Conservation (phyloP, 2,329 filamentous ascomycete genomes). For the Plenodomus lindquistii region DNA sequence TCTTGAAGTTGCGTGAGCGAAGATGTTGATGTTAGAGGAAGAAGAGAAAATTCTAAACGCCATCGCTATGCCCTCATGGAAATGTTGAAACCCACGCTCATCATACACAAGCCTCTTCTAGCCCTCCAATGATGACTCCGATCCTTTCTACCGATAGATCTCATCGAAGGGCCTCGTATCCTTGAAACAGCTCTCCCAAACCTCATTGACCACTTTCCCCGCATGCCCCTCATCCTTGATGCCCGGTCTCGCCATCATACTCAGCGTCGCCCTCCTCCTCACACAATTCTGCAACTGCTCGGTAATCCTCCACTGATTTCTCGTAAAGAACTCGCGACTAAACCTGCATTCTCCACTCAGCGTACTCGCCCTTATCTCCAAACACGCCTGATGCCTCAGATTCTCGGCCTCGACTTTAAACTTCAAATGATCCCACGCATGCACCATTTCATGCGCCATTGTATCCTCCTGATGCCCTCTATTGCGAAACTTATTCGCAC, state of each 20-base stretch:
- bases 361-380: slow-evolving; percentile 94
- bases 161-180: slow-evolving; percentile 97
- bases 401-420: slow-evolving; percentile 88
- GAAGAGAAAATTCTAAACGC: slow-evolving; percentile 10
- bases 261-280: slow-evolving; percentile 75
- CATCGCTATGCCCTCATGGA: slow-evolving; percentile 17
- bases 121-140: too few relatives aligned
- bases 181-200: slow-evolving; percentile 97
- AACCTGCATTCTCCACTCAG: slow-evolving; percentile 94
- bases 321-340: slow-evolving; percentile 79
- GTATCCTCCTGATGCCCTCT: slow-evolving; percentile 88
- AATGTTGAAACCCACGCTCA: not conserved
- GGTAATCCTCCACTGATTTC: slow-evolving; percentile 85
- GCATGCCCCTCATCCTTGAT: slow-evolving; percentile 89
- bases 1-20: slow-evolving; percentile 17
- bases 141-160: slow-evolving; percentile 73
- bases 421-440: slow-evolving; percentile 89
- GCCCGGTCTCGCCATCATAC: slow-evolving; percentile 74
- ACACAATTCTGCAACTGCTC: slow-evolving; percentile 96
- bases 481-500: slow-evolving; percentile 86
- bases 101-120: not conserved
- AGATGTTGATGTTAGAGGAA: slow-evolving; percentile 8
- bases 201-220: slow-evolving; percentile 85
- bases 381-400: slow-evolving; percentile 87
- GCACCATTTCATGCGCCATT: slow-evolving; percentile 95